These are phyloP conservation scores for Lachancea meyersii DNA, from an alignment of 805 yeast species.

Conservation along the genomic window DNA sequence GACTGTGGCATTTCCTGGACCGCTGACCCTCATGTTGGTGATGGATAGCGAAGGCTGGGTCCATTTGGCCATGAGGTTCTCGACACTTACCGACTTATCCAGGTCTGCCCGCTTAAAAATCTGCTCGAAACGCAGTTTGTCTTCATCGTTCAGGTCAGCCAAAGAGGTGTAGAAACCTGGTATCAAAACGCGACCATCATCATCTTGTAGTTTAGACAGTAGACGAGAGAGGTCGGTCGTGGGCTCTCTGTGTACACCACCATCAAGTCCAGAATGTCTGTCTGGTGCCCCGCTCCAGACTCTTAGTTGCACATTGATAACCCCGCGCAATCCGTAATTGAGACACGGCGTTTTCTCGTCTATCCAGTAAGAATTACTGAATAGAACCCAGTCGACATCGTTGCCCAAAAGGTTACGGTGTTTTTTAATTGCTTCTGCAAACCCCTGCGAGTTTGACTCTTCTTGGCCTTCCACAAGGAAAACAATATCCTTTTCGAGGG, in stretches of 20 bases:
- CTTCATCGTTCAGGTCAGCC: slow-evolving; percentile 49
- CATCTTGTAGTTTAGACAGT: slow-evolving; percentile 55
- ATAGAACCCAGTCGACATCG: slow-evolving; percentile 76
- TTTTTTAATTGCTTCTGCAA: slow-evolving; percentile 55
- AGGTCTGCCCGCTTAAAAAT: slow-evolving; percentile 41
- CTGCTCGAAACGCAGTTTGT: slow-evolving; percentile 53
- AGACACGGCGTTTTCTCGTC: slow-evolving; percentile 85
- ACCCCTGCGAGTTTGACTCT: slow-evolving; percentile 87
- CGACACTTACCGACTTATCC: slow-evolving; percentile 31
- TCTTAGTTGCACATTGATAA: slow-evolving; percentile 69
- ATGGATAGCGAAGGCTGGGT: slow-evolving; percentile 82
- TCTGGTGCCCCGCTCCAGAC: slow-evolving; percentile 74
- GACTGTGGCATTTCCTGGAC: slow-evolving; percentile 84
- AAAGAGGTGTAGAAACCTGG: slow-evolving; percentile 73
- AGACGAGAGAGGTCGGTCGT: slow-evolving; percentile 76
- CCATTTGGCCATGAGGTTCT: slow-evolving; percentile 75
- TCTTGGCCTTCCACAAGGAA: slow-evolving; percentile 93
- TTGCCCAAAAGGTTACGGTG: slow-evolving; percentile 53
- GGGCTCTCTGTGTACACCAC: slow-evolving; percentile 86
- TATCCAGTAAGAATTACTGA: slow-evolving; percentile 91
- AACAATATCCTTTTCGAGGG: slow-evolving; percentile 64
- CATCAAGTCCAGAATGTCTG: slow-evolving; percentile 94
- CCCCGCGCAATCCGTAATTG: slow-evolving; percentile 92
- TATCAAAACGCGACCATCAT: slow-evolving; percentile 49
- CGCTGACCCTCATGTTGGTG: slow-evolving; percentile 79